These are phyloP conservation scores for Dioscorea dumetorum DNA, from an alignment of 106 monocot species.

Conservation along the genomic window DNA sequence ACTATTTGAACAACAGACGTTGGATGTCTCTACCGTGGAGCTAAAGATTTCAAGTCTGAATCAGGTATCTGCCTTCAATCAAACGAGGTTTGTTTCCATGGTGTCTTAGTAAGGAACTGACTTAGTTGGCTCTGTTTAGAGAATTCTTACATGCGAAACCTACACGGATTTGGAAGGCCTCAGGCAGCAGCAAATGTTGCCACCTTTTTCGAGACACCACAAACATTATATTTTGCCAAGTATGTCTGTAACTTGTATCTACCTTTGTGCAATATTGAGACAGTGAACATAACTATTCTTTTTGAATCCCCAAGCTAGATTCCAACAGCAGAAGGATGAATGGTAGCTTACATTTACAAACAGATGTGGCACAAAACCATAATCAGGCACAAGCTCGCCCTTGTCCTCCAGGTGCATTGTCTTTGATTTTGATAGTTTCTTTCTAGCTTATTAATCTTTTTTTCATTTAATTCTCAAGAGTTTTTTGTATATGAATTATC, in stretches of 20 bases:
- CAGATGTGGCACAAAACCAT: slow-evolving; percentile 19
- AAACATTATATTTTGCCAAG: slow-evolving; percentile 93
- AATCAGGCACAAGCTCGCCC: slow-evolving; percentile 33
- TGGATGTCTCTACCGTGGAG: slow-evolving; percentile 60
- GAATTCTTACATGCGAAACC: slow-evolving; percentile 60
- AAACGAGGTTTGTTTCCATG: not conserved
- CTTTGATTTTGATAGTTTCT: not conserved
- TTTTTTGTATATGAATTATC: too few relatives aligned
- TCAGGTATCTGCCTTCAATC: slow-evolving; percentile 50
- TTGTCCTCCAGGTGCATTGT: slow-evolving; percentile 41
- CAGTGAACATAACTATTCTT: not conserved
- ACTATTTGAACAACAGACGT: slow-evolving; percentile 80
- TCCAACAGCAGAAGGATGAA: slow-evolving; percentile 22
- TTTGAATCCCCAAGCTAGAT: slow-evolving; percentile 38
- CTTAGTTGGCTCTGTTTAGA: slow-evolving; percentile 21
- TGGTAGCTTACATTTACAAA: slow-evolving; percentile 12
- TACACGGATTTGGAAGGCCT: slow-evolving; percentile 73
- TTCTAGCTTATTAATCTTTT: not conserved
- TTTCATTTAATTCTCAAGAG: not conserved
- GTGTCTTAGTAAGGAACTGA: slow-evolving; percentile 4
- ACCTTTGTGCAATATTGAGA: not conserved
- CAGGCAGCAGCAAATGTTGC: slow-evolving; percentile 50
- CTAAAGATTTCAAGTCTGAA: slow-evolving; percentile 70
- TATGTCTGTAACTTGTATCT: slow-evolving; percentile 17
- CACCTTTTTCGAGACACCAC: slow-evolving; percentile 56